A percentile compares a stretch with the other conserved stretches of the same genome.
These are phyloP conservation scores for Aspergillus ibericus DNA, from an alignment of 2,329 filamentous ascomycete genomes.

Conservation along the genomic window DNA sequence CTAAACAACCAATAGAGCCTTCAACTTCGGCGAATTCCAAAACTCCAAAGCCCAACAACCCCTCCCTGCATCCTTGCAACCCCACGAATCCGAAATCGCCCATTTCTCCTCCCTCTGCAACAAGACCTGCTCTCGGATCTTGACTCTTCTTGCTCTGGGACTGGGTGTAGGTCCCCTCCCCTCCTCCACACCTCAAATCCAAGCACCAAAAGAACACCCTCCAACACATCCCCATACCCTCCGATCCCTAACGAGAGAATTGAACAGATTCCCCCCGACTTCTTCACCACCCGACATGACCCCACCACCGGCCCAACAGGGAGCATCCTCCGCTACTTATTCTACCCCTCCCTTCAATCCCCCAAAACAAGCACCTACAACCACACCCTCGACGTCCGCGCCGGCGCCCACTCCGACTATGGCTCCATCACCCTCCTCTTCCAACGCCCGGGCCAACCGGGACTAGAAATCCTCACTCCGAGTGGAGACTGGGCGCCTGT, in stretches of 20 bases:
- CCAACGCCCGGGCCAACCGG: conserved; percentile 79
- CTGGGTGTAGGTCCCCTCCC: conserved; percentile 55
- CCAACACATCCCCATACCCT: background rate
- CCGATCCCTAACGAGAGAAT: no score
- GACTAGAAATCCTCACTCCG: conserved; percentile 74
- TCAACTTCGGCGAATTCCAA: conserved; percentile 85
- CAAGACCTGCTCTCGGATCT: conserved; percentile 68
- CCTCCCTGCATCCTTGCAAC: conserved; percentile 64
- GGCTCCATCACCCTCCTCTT: conserved; percentile 71
- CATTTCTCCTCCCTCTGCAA: conserved; percentile 72
- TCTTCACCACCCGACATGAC: conserved; percentile 64
- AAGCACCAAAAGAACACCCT: background rate
- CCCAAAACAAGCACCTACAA: conserved; percentile 45
- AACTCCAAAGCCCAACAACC: conserved; percentile 71
- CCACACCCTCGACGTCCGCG: conserved; percentile 67
- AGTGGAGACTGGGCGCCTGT: conserved; percentile 62
- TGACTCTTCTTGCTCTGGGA: conserved; percentile 75
- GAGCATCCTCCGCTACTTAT: conserved; percentile 68
- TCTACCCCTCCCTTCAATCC: conserved; percentile 63
- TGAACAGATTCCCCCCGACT: conserved; percentile 50
- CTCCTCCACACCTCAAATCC: background rate
- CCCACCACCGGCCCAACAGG: conserved; percentile 51
- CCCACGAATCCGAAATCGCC: conserved; percentile 61
- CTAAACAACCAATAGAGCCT: conserved; percentile 59
- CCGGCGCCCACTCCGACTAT: conserved; percentile 91